Evolutionary conservation across 2,329 filamentous ascomycete genomes (phyloP), one percentile per base, ranked within the genome.

Genomic region (Colletotrichum echinochloae): DNA sequence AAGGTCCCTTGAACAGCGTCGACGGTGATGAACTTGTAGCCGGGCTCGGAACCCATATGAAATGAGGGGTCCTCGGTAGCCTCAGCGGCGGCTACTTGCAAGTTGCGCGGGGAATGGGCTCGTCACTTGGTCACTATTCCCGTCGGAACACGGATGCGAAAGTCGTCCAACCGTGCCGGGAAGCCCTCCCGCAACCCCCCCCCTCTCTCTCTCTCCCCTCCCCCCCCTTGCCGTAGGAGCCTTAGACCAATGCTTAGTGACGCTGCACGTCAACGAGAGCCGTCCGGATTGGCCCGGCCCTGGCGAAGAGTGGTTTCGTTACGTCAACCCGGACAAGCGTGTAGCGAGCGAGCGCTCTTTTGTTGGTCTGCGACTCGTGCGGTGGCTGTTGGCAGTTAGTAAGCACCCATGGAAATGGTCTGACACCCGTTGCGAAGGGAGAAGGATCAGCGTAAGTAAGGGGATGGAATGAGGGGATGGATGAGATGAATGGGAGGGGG

Each of bases 21-120:
- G 14, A 60, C 64, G 16, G 67, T 60, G 52, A 73, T 55, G 55
- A 73, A 73, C 68, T 71, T 67, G 60, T 65, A 73, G 23, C 69
- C 66, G 28, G 71, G 46, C 55, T 60, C 60, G 46, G 57, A 28
- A 9, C 37, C 39, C 66, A 66, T 70, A 39, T 41, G 23, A 54
- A 30, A n/a, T n/a, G 23, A 33, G 8, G 9, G 20, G 30, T 7
- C 28, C 39, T 2, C 14, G 30, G 26, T n/a, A 14, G 56, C 39
- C 56, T n/a, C 14, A 46, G 30, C 20, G 9, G 39, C 26, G 56
- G 26, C 26, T 46, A 11, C 56, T 20, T 2, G 39, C n/a, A n/a
- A n/a, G n/a, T n/a, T n/a, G n/a, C n/a, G n/a, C n/a, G 7, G 12
- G 39, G 37, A 14, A 5, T 9, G 26, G 23, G 23, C 37, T 44